Evolutionary conservation across 164 flowering plant species (phyloP).

Genomic region (Cinnamomum micranthum): DNA sequence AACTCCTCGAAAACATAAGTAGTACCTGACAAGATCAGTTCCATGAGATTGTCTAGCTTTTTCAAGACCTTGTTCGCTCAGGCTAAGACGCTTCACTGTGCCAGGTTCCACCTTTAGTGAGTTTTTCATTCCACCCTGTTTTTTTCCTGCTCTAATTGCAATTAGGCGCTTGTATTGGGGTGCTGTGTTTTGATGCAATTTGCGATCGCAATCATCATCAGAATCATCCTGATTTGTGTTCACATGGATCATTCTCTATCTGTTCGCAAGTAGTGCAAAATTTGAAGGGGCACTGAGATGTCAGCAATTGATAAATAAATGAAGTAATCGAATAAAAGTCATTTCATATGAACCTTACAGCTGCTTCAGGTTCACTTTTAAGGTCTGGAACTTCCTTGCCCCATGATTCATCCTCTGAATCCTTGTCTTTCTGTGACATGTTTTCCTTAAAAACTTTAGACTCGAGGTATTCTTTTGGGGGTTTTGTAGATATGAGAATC

Average conservation of each 20-base stretch:
- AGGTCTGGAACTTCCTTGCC: conserved; percentile 36
- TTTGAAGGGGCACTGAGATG: not conserved
- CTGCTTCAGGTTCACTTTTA: conserved; percentile 6
- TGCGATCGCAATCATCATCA: conserved; percentile 7
- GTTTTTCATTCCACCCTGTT: conserved; percentile 1
- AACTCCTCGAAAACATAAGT: not conserved
- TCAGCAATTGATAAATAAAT: not conserved
- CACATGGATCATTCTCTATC: conserved; percentile 6
- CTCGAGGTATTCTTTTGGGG: conserved; percentile 67
- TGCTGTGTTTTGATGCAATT: not conserved
- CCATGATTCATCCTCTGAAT: conserved; percentile 22
- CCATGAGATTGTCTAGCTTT: conserved; percentile 3
- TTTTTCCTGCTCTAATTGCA: conserved; percentile 9
- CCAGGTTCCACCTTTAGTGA: conserved; percentile 10
- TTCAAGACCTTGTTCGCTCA: conserved; percentile 7
- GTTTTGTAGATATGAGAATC: conserved; percentile 79
- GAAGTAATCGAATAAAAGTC: not conserved
- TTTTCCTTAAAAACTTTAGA: conserved; percentile 19
- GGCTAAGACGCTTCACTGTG: conserved; percentile 9
- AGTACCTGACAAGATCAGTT: conserved; percentile 12
- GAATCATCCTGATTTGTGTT: conserved; percentile 7
- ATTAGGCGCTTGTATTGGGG: conserved; percentile 11
- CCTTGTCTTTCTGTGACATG: conserved; percentile 22
- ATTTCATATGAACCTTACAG: conserved; percentile 26
- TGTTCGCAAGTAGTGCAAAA: not conserved